These are phyloP conservation scores for Hanseniaspora nectarophila DNA, from an alignment of 805 yeast genomes.

Conservation along the genomic window DNA sequence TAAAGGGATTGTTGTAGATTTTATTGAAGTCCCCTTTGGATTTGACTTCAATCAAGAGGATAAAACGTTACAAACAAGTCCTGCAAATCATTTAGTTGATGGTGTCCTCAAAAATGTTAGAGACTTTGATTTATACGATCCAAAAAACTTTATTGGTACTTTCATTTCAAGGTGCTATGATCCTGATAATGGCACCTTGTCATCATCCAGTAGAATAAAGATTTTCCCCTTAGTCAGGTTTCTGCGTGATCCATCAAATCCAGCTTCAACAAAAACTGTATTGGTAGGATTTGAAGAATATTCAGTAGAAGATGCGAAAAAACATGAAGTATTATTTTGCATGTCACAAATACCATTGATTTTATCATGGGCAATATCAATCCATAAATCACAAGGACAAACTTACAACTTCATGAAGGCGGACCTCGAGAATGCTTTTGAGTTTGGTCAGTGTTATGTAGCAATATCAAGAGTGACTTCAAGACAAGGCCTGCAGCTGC, in stretches of 20 bases:
- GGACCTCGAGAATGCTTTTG: constrained; percentile 65
- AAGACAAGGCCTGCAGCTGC: constrained; percentile 70
- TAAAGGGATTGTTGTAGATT: constrained; percentile 55
- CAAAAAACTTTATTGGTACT: background rate
- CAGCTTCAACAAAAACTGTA: constrained; percentile 63
- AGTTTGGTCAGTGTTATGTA: constrained; percentile 90
- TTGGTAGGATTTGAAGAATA: constrained; percentile 72
- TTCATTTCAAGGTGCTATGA: background rate
- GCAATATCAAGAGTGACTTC: constrained; percentile 84
- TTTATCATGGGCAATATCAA: constrained; percentile 89
- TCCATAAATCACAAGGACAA: constrained; percentile 94
- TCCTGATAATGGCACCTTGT: background rate
- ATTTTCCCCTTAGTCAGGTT: constrained; percentile 68
- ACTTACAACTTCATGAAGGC: constrained; percentile 66
- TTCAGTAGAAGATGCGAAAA: constrained; percentile 58
- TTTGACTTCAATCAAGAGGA: constrained; percentile 27
- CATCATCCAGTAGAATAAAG: background rate
- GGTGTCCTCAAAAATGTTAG: background rate
- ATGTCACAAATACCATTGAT: constrained; percentile 75
- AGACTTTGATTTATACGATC: background rate
- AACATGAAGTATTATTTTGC: constrained; percentile 53
- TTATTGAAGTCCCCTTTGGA: constrained; percentile 34
- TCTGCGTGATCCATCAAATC: constrained; percentile 30
- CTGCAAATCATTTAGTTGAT: background rate
- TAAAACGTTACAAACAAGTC: no score